Conservation (phyloP, 169 alveolate genomes). For the Cystoisospora suis region DNA sequence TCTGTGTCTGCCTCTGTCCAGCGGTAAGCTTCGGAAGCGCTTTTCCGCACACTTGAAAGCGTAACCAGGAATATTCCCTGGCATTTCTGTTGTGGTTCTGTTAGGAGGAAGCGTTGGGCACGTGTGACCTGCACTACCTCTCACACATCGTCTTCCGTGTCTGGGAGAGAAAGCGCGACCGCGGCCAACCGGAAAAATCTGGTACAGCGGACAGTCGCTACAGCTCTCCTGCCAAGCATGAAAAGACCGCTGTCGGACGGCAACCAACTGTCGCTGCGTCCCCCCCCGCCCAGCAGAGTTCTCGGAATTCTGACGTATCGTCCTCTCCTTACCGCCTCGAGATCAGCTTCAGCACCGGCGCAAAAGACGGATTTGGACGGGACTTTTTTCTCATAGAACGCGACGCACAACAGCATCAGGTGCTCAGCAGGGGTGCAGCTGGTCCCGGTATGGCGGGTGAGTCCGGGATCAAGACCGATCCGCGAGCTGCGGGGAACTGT, state of each 20-base stretch:
- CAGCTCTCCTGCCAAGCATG: neutral
- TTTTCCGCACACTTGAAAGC: too few species aligned
- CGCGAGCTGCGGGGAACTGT: neutral
- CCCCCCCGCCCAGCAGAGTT: neutral
- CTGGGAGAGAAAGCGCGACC: constrained; percentile 40
- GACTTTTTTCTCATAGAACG: constrained; percentile 40
- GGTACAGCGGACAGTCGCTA: neutral
- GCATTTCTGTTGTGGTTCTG: neutral
- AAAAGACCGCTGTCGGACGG: neutral
- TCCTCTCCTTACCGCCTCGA: constrained; percentile 53
- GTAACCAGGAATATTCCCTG: too few species aligned
- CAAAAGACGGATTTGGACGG: constrained; percentile 61
- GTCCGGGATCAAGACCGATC: neutral
- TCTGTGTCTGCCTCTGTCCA: too few species aligned
- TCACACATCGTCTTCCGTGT: constrained; percentile 67
- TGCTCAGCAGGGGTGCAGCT: neutral
- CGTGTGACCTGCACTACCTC: constrained; percentile 61
- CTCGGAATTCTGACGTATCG: constrained; percentile 31
- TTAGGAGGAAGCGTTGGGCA: constrained; percentile 45
- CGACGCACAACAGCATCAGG: constrained; percentile 54
- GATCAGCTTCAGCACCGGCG: constrained; percentile 62
- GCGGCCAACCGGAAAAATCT: neutral
- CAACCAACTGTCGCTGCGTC: neutral
- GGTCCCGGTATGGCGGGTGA: too few species aligned
- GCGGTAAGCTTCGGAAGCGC: too few species aligned